phyloP scores from a whole-genome alignment of 208 protist genomes.

The Herpetomonas muscarum region DNA sequence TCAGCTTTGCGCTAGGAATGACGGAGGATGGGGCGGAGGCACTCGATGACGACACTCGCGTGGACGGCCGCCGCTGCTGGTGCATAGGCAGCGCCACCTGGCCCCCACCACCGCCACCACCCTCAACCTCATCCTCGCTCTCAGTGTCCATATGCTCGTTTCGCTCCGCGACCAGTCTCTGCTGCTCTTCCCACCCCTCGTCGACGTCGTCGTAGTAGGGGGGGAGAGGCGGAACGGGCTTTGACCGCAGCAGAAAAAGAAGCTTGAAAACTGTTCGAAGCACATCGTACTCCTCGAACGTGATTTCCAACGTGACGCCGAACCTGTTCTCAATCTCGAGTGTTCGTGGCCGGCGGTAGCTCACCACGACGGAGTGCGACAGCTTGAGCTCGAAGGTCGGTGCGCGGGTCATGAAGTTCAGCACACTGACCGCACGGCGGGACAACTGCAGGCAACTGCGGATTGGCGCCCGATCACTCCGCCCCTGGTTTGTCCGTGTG shows the following conservation, averaged over 20 bases:
- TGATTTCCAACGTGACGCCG: slow-evolving; percentile 13
- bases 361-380: not conserved
- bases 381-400: slow-evolving; percentile 1
- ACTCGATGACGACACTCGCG: no score
- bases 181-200: not conserved
- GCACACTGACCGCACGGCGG: not conserved
- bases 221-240: slow-evolving; percentile 1
- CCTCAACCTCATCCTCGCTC: no score
- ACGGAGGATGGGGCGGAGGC: no score
- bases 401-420: slow-evolving; percentile 3
- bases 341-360: slow-evolving; percentile 7
- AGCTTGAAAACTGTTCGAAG: slow-evolving; percentile 24
- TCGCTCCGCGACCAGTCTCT: no score
- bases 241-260: slow-evolving; percentile 15
- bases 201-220: not conserved
- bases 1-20: no score
- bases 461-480: not conserved
- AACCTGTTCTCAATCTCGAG: slow-evolving; percentile 13
- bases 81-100: no score
- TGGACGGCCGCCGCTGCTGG: no score
- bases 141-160: no score
- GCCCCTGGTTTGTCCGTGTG: slow-evolving; percentile 6
- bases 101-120: no score
- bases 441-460: not conserved
- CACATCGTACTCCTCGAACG: slow-evolving; percentile 11